phyloP scores from a whole-genome alignment of 2,329 filamentous ascomycete species.

The Monosporascus sp. region DNA sequence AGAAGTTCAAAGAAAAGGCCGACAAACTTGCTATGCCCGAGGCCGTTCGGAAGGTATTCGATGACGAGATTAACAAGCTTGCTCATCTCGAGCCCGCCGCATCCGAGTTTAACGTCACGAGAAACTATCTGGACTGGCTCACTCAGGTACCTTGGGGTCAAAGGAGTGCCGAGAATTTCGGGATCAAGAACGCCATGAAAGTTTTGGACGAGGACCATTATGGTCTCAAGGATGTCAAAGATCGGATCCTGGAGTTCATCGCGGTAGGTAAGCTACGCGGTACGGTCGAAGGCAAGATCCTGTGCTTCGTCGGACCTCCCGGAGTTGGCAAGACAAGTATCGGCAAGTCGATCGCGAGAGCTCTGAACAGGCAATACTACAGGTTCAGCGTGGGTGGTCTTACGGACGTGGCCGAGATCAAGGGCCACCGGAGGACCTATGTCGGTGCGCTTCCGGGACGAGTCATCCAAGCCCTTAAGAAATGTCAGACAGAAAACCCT shows the following conservation, averaged over 20 bases:
- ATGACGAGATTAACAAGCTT: conserved; percentile 96
- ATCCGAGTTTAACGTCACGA: conserved; percentile 96
- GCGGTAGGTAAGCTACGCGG: conserved; percentile 95
- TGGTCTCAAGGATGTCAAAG: conserved; percentile 95
- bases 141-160: conserved; percentile 98
- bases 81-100: conserved; percentile 91
- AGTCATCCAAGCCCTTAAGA: conserved; percentile 97
- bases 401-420: conserved; percentile 97
- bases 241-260: conserved; percentile 96
- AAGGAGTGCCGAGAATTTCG: conserved; percentile 93
- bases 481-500: conserved; percentile 97
- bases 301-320: conserved; percentile 94
- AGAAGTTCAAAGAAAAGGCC: conserved; percentile 95
- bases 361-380: conserved; percentile 94
- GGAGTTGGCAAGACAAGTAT: conserved; percentile 99
- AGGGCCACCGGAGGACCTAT: conserved; percentile 93
- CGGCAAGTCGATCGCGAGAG: conserved; percentile 93
- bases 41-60: conserved; percentile 92
- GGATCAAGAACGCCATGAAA: conserved; percentile 81
- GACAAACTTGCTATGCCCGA: conserved; percentile 94
- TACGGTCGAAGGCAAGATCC: conserved; percentile 95
- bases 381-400: conserved; percentile 95
- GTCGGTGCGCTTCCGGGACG: conserved; percentile 92
- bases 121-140: conserved; percentile 98
- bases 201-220: conserved; percentile 97